phyloP scores from a whole-genome alignment of 257 asterid genomes.

The Solanum gracilifrons region DNA sequence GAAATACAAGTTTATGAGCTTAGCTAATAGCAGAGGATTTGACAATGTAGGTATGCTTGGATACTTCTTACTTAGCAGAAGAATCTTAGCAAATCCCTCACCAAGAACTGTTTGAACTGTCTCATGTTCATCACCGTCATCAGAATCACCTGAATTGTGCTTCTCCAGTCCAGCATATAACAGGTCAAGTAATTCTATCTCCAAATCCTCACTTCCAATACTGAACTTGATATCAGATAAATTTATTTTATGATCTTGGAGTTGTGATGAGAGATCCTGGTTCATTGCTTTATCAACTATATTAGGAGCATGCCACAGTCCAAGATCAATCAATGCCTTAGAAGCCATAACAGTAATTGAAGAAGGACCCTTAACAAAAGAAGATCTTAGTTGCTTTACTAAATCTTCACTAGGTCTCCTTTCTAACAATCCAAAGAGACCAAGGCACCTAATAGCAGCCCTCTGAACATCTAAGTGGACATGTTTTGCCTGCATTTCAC shows the following conservation, averaged over 20 bases:
- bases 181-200: slow-evolving; percentile 59
- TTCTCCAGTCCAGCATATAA: slow-evolving; percentile 51
- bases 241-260: slow-evolving; percentile 22
- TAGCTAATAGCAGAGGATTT: slow-evolving; percentile 52
- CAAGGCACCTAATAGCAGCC: slow-evolving; percentile 85
- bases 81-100: slow-evolving; percentile 89
- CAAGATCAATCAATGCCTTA: slow-evolving; percentile 89
- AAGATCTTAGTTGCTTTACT: slow-evolving; percentile 60
- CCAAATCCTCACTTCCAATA: slow-evolving; percentile 39
- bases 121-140: slow-evolving; percentile 47
- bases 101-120: slow-evolving; percentile 58
- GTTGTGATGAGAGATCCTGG: slow-evolving; percentile 34
- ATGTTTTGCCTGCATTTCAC: slow-evolving; percentile 67
- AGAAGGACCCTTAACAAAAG: slow-evolving; percentile 56
- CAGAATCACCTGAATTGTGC: slow-evolving; percentile 36
- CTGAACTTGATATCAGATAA: slow-evolving; percentile 22
- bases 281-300: slow-evolving; percentile 75
- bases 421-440: slow-evolving; percentile 79
- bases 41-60: slow-evolving; percentile 28
- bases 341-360: slow-evolving; percentile 49
- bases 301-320: slow-evolving; percentile 78
- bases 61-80: slow-evolving; percentile 64
- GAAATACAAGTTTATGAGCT: slow-evolving; percentile 66
- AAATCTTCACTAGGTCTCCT: slow-evolving; percentile 53
- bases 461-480: slow-evolving; percentile 82